Base-by-base conservation (phyloP, 495 filamentous ascomycete species). In the Aeminium ludgeri region DNA sequence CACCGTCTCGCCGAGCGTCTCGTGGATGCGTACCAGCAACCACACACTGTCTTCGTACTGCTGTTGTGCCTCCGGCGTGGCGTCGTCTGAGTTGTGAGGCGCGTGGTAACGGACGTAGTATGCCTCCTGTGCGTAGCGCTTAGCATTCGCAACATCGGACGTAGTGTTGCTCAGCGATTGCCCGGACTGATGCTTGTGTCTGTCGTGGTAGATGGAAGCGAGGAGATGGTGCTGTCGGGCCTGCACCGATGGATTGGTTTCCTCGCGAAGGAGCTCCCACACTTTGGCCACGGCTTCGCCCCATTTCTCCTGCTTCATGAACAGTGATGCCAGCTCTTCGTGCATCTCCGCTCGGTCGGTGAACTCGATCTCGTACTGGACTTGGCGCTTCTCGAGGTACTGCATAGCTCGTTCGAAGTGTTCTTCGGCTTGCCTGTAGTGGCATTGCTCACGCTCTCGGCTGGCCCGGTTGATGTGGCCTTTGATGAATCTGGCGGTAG, bases 201-300 rank as follows among this genome's bases (percentile, higher is more conserved):
- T 13, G n/a, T 44, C 42, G 17, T 27, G 25, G 13, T 44, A 44
- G 6, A 38, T 20, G 1, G 23, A 18, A 12, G 34, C 42, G 5
- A 44, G 42, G 10, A 44, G 15, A 17, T 44, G 42, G 11, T 44
- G 29, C 34, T 38, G 42, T 10, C 42, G 23, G 15, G 42, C 42
- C 2, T 20, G 36, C 15, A 25, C 34, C 11, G 32, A 18, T 25
- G 17, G n/a, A 15, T 36, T 34, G 34, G 13, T 32, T 15, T 20
- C 31, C 19, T 29, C 34, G 1, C 42, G 23, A 12, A 38, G 20
- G 1, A 44, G 34, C 35, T 25, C 19, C 16, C 38, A 25, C 25
- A 44, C 18, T 10, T 43, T 35, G 13, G 29, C 30, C 33, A 43
- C 42, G 4, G 42, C 42, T 32, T 38, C 35, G 7, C 18, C 29